A percentile compares a stretch with the other conserved stretches of the same genome.
Evolutionary conservation across 345 rosid genomes (phyloP).

Genomic region (Dipteronia dyeriana): DNA sequence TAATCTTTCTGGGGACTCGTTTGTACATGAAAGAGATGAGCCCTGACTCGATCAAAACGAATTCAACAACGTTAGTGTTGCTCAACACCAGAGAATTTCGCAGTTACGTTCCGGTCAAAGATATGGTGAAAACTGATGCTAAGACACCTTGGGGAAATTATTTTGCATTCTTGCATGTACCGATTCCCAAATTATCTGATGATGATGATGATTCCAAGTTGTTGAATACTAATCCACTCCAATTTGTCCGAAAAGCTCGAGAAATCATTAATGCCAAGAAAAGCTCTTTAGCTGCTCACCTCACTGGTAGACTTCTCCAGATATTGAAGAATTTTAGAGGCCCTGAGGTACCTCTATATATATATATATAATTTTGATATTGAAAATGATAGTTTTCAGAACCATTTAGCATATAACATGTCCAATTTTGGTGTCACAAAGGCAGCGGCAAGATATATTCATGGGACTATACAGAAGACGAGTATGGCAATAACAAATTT

Average conservation of each 20-base stretch:
- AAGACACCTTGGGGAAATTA: conserved; percentile 45
- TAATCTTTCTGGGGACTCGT: conserved; percentile 32
- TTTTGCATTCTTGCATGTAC: conserved; percentile 37
- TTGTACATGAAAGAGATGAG: conserved; percentile 34
- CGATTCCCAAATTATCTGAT: conserved; percentile 26
- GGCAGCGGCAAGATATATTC: not conserved
- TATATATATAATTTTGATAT: too few species aligned
- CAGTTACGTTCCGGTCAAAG: conserved; percentile 38
- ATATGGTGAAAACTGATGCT: conserved; percentile 33
- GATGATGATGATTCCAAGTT: too few species aligned
- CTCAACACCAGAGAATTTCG: conserved; percentile 35
- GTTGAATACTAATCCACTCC: conserved; percentile 17
- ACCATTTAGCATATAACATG: too few species aligned
- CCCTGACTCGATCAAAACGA: conserved; percentile 2
- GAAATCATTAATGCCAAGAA: conserved; percentile 29
- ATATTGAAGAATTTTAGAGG: conserved; percentile 28
- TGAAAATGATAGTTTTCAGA: too few species aligned
- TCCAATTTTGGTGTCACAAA: not conserved
- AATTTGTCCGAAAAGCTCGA: conserved; percentile 25
- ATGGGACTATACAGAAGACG: conserved; percentile 22
- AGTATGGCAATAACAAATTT: conserved; percentile 44
- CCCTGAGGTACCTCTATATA: conserved; percentile 43
- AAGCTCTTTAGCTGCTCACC: conserved; percentile 31
- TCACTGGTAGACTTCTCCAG: conserved; percentile 31
- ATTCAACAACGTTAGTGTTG: conserved; percentile 35